Base-by-base conservation (phyloP, 2,329 filamentous ascomycete genomes). In the Clarireedia hainanense region DNA sequence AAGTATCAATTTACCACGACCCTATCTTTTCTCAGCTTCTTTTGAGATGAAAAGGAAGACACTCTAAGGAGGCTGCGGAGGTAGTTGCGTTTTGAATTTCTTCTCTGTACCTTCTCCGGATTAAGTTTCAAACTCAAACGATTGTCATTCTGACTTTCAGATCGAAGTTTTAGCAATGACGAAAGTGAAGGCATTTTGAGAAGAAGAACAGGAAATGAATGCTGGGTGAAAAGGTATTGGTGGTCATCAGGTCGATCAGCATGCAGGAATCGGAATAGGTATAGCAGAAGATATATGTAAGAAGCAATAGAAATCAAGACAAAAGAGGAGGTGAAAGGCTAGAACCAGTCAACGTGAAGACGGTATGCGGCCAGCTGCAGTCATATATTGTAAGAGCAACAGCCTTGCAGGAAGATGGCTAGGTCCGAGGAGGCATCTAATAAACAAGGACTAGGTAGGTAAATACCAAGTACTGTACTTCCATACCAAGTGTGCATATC, bases 41-140 rank as follows among this genome's bases (percentile, higher is more conserved):
- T 48, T 42, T 36, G 47, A 57, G 37, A 58, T 56, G 48, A 57
- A 24, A 56, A 46, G 40, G 57, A 64, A 30, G 63, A 58, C 57
- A 62, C 65, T 57, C 62, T 67, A 46, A 71, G 55, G 47, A 71
- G 58, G 34, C 58, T 65, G 12, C 65, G 65, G 54, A 71, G 63
- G 60, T 68, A 69, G 39, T 67, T 64, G 54, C 69, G 68, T 58
- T 67, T 69, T 37, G 67, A 69, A 17, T 63, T 61, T 55, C 61
- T 65, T 42, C 61, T 60, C 57, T 67, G 64, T 50, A 58, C 58
- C 56, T 66, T 67, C 59, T 66, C 65, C 12, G 46, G 50, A 37
- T 20, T 53, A 39, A 57, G 57, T 54, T 61, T 58, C 26, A 53
- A 53, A 48, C 55, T 56, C 26, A 54, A 57, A 42, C 57, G 57